Evolutionary conservation across 257 asterid species (phyloP), one percentile per base, ranked within the genome.

Genomic region (Misopates orontium): DNA sequence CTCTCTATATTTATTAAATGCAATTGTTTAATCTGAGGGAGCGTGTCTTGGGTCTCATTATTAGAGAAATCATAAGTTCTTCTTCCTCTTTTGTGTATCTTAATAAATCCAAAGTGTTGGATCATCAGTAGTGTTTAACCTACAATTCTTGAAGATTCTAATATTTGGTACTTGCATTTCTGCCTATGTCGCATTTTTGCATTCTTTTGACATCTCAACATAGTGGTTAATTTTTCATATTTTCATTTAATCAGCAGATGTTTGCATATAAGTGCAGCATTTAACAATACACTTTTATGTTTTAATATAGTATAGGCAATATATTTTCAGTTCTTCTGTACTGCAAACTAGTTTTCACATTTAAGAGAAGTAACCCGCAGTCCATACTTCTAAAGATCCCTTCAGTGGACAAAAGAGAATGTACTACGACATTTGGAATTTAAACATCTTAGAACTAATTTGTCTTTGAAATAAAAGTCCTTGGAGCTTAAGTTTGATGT

Each of bases 1-100:
- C 15, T n/a, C 50, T n/a, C 3, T 36, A 13, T 8, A 40, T 22
- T 14, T 52, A 13, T 16, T 63, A 13, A 20, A 8, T 21, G 44
- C 44, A 8, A 67, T 67, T 17, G 55, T 42, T 44, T 22, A 56
- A 23, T 55, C 49, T n/a, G 23, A 10, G 50, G n/a, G n/a, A n/a
- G n/a, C n/a, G n/a, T n/a, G n/a, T 41, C 36, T 8, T 36, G 42
- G 42, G 8, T 36, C 42, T 36, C 42, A 36, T 36, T 36, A 36
- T 36, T 36, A 36, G 3, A 2, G 7, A 36, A 36, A 4, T 36
- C 42, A 36, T 36, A 10, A 3, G 1, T 5, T 36, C 10, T 36
- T 36, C 11, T 36, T 36, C 42, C 10, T 36, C 8, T 36, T 36
- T 36, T 28, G 36, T 28, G 36, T 8, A 36, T 36, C 10, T 36